Conservation (phyloP, 2,329 filamentous ascomycete species). For the Xylaria sp. region DNA sequence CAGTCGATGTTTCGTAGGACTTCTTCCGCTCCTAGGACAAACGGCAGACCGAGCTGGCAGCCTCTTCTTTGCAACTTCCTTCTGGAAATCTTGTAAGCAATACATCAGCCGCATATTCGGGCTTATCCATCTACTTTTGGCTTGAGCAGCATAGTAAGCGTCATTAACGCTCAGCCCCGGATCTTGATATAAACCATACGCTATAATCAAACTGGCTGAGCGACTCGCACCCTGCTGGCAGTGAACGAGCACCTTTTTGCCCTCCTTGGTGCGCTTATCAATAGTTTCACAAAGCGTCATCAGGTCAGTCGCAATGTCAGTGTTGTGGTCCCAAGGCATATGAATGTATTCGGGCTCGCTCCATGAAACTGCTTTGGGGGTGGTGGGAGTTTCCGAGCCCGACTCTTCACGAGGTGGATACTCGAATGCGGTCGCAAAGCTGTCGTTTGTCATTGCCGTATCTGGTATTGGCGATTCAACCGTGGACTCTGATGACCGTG, state of each 20-base stretch:
- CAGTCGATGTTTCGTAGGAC: constrained; percentile 68
- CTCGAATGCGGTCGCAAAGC: constrained; percentile 71
- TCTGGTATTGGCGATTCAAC: constrained; percentile 63
- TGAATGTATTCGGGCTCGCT: constrained; percentile 83
- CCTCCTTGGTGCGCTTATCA: constrained; percentile 75
- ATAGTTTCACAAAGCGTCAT: constrained; percentile 81
- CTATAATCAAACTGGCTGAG: constrained; percentile 86
- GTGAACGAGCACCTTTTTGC: constrained; percentile 83
- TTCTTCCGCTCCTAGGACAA: constrained; percentile 62
- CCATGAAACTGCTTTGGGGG: constrained; percentile 63
- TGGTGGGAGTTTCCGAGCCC: constrained; percentile 63
- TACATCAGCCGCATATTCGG: constrained; percentile 94
- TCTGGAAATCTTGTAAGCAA: constrained; percentile 84
- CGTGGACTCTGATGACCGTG: constrained; percentile 45
- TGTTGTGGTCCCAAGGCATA: constrained; percentile 89
- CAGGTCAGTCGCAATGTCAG: constrained; percentile 82
- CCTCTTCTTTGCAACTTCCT: constrained; percentile 66
- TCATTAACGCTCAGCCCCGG: constrained; percentile 82
- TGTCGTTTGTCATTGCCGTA: constrained; percentile 67
- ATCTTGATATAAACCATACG: constrained; percentile 84
- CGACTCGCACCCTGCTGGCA: constrained; percentile 89
- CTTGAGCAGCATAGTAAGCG: constrained; percentile 83
- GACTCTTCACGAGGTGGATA: constrained; percentile 58
- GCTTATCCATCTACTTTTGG: constrained; percentile 86
- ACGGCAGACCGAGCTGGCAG: constrained; percentile 58